These are phyloP conservation scores for Paraphoma chrysanthemicola DNA, from an alignment of 2,329 filamentous ascomycete genomes.

Conservation along the genomic window DNA sequence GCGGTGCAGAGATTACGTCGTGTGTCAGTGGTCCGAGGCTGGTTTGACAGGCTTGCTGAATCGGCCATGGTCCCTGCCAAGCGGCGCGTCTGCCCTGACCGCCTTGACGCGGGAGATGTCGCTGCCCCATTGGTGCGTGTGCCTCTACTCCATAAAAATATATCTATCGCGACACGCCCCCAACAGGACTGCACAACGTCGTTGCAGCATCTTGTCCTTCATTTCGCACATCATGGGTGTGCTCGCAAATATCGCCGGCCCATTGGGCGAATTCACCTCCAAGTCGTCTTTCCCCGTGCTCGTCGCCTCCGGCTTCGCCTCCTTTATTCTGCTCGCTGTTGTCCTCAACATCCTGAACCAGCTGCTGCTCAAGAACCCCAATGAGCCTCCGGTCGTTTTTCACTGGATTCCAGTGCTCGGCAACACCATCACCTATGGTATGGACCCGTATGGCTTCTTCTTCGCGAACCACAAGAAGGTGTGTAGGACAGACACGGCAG, in stretches of 20 bases:
- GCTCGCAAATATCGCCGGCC: slow-evolving; percentile 56
- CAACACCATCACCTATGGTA: slow-evolving; percentile 92
- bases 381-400: slow-evolving; percentile 69
- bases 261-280: slow-evolving; percentile 55
- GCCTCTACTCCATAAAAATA: slow-evolving; percentile 26
- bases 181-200: slow-evolving; percentile 13
- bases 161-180: slow-evolving; percentile 27
- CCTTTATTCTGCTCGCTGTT: slow-evolving; percentile 64
- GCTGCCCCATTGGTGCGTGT: slow-evolving; percentile 21
- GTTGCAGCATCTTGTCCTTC: slow-evolving; percentile 15
- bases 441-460: slow-evolving; percentile 92
- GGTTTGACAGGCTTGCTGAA: slow-evolving; percentile 13
- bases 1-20: slow-evolving; percentile 12
- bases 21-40: slow-evolving; percentile 34
- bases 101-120: slow-evolving; percentile 22
- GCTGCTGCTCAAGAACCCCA: slow-evolving; percentile 79
- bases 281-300: slow-evolving; percentile 53
- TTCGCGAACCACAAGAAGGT: slow-evolving; percentile 75
- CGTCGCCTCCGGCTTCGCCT: slow-evolving; percentile 51
- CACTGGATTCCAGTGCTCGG: slow-evolving; percentile 77
- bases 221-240: slow-evolving; percentile 56
- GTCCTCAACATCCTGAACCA: slow-evolving; percentile 82
- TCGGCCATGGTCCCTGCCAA: slow-evolving; percentile 24
- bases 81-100: slow-evolving; percentile 15
- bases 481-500: slow-evolving; percentile 18